Evolutionary conservation across 2,329 filamentous ascomycete genomes (phyloP).

Genomic region (Elsinoe batatas): DNA sequence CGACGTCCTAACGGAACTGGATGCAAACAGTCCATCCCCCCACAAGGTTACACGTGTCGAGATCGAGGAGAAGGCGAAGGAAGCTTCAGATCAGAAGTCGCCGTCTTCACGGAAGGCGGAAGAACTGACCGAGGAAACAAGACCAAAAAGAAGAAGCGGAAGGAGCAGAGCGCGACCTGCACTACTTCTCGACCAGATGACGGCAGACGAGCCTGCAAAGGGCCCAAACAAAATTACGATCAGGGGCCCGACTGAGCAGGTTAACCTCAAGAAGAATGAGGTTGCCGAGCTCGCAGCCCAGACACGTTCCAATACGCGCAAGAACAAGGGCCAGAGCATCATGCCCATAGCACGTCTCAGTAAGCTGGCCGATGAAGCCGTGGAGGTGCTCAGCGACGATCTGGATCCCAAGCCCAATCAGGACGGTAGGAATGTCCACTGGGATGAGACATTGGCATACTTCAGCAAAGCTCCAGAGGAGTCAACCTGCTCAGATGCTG

Average conservation of each 20-base stretch:
- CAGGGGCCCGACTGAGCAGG: slow-evolving; percentile 33
- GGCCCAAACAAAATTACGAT: slow-evolving; percentile 36
- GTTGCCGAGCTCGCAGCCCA: slow-evolving; percentile 38
- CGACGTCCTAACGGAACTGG: slow-evolving; percentile 35
- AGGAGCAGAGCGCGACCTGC: slow-evolving; percentile 10
- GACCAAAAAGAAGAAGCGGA: slow-evolving; percentile 6
- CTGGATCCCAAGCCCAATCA: slow-evolving; percentile 19
- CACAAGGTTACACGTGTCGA: slow-evolving; percentile 18
- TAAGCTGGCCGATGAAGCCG: slow-evolving; percentile 30
- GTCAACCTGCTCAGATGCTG: slow-evolving; percentile 17
- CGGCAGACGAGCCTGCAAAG: slow-evolving; percentile 5
- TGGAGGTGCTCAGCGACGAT: slow-evolving; percentile 6
- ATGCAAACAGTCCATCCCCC: slow-evolving; percentile 38
- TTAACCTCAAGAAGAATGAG: slow-evolving; percentile 39
- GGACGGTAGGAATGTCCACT: slow-evolving; percentile 29
- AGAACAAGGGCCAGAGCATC: slow-evolving; percentile 40
- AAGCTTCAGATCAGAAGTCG: neutral
- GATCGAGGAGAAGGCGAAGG: neutral
- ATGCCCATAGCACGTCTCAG: slow-evolving; percentile 35
- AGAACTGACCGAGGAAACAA: slow-evolving; percentile 9
- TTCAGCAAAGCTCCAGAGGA: slow-evolving; percentile 30
- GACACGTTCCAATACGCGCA: slow-evolving; percentile 40
- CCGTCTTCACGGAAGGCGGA: slow-evolving; percentile 13
- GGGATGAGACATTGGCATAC: slow-evolving; percentile 39
- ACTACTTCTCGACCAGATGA: slow-evolving; percentile 11